phyloP scores from a whole-genome alignment of 1,284 basidiomycete species.

The Lentinula novae-zelandiae region DNA sequence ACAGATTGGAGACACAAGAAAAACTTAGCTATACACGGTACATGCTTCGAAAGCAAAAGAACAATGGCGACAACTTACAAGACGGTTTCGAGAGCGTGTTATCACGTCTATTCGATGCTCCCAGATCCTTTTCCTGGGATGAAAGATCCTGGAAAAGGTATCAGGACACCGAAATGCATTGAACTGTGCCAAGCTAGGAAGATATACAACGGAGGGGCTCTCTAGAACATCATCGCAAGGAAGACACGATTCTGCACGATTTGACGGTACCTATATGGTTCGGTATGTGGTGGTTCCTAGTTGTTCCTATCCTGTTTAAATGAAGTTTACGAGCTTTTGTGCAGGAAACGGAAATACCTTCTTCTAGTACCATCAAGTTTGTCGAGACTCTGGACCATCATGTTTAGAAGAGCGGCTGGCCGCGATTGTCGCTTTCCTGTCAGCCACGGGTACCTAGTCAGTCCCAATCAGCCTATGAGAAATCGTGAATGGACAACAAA shows the following conservation, averaged over 20 bases:
- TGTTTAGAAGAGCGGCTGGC: neutral
- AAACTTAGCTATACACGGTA: neutral
- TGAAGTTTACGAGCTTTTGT: neutral
- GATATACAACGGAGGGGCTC: neutral
- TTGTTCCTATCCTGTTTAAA: neutral
- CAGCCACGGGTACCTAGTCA: neutral
- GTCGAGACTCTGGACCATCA: neutral
- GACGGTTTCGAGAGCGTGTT: neutral
- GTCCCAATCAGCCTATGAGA: neutral
- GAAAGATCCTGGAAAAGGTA: conserved; percentile 7
- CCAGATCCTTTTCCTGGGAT: conserved; percentile 6
- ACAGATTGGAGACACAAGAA: conserved; percentile 1
- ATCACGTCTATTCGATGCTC: neutral
- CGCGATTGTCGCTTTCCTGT: neutral
- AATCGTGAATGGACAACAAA: neutral
- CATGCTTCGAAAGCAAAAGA: neutral
- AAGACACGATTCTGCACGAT: neutral
- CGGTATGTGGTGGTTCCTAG: neutral
- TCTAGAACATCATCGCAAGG: neutral
- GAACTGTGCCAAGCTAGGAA: neutral
- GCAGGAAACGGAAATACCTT: neutral
- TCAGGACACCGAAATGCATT: conserved; percentile 1
- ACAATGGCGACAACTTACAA: neutral
- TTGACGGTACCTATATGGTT: neutral
- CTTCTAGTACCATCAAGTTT: neutral